These are phyloP conservation scores for Cladosporium sp. DNA, from an alignment of 2,329 filamentous ascomycete genomes.

Conservation along the genomic window DNA sequence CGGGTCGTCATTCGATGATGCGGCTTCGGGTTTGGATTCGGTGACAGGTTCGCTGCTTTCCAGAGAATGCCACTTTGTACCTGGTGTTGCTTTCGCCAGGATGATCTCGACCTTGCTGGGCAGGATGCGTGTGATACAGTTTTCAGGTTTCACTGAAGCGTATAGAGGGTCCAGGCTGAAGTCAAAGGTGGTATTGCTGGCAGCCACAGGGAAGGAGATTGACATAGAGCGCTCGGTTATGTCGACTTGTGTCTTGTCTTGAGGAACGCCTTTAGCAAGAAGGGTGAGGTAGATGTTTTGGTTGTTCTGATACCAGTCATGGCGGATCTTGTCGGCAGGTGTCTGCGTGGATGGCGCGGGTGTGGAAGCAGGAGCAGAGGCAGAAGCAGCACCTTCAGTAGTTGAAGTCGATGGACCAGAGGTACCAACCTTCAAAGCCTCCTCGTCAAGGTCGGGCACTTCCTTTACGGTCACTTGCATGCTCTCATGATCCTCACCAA, in stretches of 20 bases:
- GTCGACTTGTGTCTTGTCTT: slow-evolving; percentile 52
- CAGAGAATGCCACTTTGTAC: slow-evolving; percentile 64
- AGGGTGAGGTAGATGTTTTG: slow-evolving; percentile 60
- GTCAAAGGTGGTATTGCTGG: slow-evolving; percentile 52
- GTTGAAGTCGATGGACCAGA: background rate
- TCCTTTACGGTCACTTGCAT: slow-evolving; percentile 46
- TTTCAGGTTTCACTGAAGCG: slow-evolving; percentile 57
- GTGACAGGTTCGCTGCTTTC: slow-evolving; percentile 41
- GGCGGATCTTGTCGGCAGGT: slow-evolving; percentile 56
- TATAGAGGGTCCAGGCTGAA: slow-evolving; percentile 65
- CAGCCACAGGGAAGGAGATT: slow-evolving; percentile 54
- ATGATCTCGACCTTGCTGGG: slow-evolving; percentile 76
- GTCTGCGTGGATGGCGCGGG: slow-evolving; percentile 32
- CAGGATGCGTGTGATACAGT: slow-evolving; percentile 62
- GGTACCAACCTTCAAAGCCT: background rate
- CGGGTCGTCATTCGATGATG: background rate
- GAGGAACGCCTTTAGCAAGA: slow-evolving; percentile 61
- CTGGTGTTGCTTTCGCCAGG: slow-evolving; percentile 62
- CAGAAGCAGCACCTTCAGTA: slow-evolving; percentile 38
- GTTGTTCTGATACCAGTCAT: slow-evolving; percentile 65
- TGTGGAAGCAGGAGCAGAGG: slow-evolving; percentile 22
- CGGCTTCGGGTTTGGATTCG: slow-evolving; percentile 12
- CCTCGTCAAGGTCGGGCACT: slow-evolving; percentile 43
- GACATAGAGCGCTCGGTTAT: slow-evolving; percentile 46
- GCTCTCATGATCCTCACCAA: slow-evolving; percentile 49